Conservation (phyloP, 2,329 filamentous ascomycete species). For the Penicillium nordicum region DNA sequence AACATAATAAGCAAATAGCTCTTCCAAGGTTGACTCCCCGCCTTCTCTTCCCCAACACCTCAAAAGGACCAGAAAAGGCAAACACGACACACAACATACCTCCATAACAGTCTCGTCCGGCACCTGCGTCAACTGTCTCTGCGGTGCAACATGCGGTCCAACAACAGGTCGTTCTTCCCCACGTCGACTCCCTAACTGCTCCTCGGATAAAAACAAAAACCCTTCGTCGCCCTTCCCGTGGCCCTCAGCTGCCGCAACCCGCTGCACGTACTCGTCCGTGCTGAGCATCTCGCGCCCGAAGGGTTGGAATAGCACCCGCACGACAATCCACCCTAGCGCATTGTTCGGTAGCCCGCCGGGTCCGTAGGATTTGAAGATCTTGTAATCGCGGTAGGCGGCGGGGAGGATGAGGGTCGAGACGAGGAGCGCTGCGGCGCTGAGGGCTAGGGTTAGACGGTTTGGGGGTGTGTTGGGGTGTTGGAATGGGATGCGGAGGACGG, state of each 20-base stretch:
- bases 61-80: too few species aligned
- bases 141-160: conserved; percentile 30
- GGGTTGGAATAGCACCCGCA: conserved; percentile 24
- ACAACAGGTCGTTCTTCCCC: conserved; percentile 21
- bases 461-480: conserved; percentile 6
- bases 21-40: not conserved
- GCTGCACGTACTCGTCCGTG: conserved; percentile 26
- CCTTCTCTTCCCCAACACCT: not conserved
- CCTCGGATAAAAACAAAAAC: conserved; percentile 15
- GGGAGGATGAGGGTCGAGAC: conserved; percentile 20
- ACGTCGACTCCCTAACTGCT: conserved; percentile 16
- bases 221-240: conserved; percentile 22
- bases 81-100: conserved; percentile 13
- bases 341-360: conserved; percentile 38
- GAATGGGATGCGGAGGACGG: conserved; percentile 8
- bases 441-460: conserved; percentile 15
- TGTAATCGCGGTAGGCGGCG: conserved; percentile 33
- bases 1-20: not conserved
- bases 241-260: conserved; percentile 23
- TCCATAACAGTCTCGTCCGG: conserved; percentile 23
- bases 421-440: conserved; percentile 16
- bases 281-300: conserved; percentile 28
- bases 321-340: conserved; percentile 34
- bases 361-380: conserved; percentile 36
- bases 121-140: conserved; percentile 30